Evolutionary conservation across 2,329 filamentous ascomycete genomes (phyloP), one percentile per base, ranked within the genome.

Genomic region (Paramyrothecium sp.): DNA sequence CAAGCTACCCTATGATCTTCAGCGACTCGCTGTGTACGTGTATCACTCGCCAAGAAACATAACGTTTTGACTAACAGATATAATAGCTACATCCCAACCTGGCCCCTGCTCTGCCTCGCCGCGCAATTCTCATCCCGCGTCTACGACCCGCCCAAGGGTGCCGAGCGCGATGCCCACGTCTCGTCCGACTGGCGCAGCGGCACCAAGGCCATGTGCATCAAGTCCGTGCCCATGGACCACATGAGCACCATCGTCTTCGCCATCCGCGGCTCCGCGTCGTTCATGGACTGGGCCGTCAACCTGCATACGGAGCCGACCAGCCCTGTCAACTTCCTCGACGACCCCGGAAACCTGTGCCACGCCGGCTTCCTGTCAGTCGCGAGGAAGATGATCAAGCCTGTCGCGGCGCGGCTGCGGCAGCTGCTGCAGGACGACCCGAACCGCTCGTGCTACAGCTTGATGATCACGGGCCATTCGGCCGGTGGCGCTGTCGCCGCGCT

Each of bases 281-380:
- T 95, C 64, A 86, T 90, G 77, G 92, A 96, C 73, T 96, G 92
- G 92, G 84, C 89, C 2, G 89, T 95, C 50, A 96, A 96, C 70
- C 81, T 95, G 55, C 85, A 90, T 53, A 84, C 84, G 2, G 85
- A 82, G 0, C 91, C 91, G 0, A 78, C 82, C 0, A 79, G 85
- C 2, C 90, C 92, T 0, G 69, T 68, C 0, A 84, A 83, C 1
- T 95, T 96, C 68, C 78, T 96, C 23, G 91, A 96, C 66, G 91
- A 96, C 63, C 71, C 80, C 0, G 86, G 84, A 17, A 96, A 96
- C 67, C 78, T 88, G 16, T 95, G 91, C 68, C 92, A 96, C 68
- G 81, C 89, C 1, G 92, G 92, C 0, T 96, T 96, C 63, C 78
- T 96, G 0, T 81, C 83, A 13, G 89, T 91, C 1, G 91, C 92